These are phyloP conservation scores for Pichia rugopelliculosa DNA, from an alignment of 805 yeast species.

Conservation along the genomic window DNA sequence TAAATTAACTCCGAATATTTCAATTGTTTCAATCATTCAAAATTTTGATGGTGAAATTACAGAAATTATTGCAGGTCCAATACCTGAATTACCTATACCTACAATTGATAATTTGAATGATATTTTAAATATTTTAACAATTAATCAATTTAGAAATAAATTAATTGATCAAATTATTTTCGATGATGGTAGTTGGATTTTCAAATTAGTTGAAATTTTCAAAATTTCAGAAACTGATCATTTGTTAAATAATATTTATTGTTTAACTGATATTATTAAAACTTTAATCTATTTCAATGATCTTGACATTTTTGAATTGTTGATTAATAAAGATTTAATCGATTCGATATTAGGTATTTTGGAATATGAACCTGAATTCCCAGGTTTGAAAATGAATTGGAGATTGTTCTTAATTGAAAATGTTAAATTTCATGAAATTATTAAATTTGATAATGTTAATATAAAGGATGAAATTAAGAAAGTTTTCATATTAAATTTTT, in stretches of 20 bases:
- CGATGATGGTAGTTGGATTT: slow-evolving; percentile 36
- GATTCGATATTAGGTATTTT: slow-evolving; percentile 67
- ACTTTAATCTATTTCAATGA: slow-evolving; percentile 68
- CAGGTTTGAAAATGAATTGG: slow-evolving; percentile 72
- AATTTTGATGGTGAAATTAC: slow-evolving; percentile 47
- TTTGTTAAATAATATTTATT: slow-evolving; percentile 49
- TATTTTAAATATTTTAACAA: slow-evolving; percentile 43
- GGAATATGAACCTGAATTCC: slow-evolving; percentile 87
- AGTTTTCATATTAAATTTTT: slow-evolving; percentile 70
- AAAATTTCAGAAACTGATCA: slow-evolving; percentile 46
- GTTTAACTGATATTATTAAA: slow-evolving; percentile 68
- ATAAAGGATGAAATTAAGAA: slow-evolving; percentile 54
- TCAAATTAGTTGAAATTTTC: slow-evolving; percentile 46
- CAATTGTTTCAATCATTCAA: slow-evolving; percentile 60
- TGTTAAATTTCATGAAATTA: slow-evolving; percentile 60
- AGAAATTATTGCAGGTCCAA: slow-evolving; percentile 77
- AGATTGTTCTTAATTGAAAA: slow-evolving; percentile 54
- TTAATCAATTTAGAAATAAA: slow-evolving; percentile 32
- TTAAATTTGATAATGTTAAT: slow-evolving; percentile 49
- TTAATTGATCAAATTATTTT: slow-evolving; percentile 49
- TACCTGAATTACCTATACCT: slow-evolving; percentile 58
- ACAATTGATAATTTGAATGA: slow-evolving; percentile 42
- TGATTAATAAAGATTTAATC: slow-evolving; percentile 46
- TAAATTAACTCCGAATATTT: slow-evolving; percentile 52
- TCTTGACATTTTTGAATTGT: slow-evolving; percentile 46